Evolutionary conservation across 2,329 filamentous ascomycete genomes (phyloP), one percentile per base, ranked within the genome.

Genomic region (Trichoderma sp.): DNA sequence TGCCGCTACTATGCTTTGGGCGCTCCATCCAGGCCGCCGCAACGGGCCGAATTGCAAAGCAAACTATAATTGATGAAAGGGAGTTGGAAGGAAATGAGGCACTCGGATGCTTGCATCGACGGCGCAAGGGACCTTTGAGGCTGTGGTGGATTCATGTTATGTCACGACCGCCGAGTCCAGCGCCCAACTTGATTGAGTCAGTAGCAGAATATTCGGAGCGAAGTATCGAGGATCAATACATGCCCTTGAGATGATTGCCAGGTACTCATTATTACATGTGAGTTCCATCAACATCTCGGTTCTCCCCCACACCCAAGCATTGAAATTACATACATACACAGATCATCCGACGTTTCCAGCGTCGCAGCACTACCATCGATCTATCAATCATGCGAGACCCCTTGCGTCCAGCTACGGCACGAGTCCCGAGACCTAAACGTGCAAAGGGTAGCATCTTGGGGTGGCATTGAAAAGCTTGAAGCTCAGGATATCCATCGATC

Each of bases 341-440:
- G 30, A 39, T 39, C 63, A 66, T 66, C 63, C n/a, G 63, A 66
- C 64, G 14, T 21, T 8, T 5, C 9, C 64, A 58, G 64, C 64
- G 64, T 67, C 24, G 51, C 32, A 67, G 64, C 51, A 67, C 64
- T 58, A 39, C 51, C 36, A 30, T 67, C 64, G 64, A 67, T 67
- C 51, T 43, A 28, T 30, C 28, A 43, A 43, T 43, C 51, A 67
- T 56, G 24, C 51, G 51, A 67, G 47, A 53, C n/a, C 63, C 63
- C 63, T 66, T 66, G 32, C 63, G 21, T 66, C 32, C 47, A 66
- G 63, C 63, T 63, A 39, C 60, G 60, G 34, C 34, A 36, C 21
- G 1, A 5, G 7, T 28, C 14, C 60, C 60, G 34, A 43, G 60
- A 26, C 15, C 57, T 15, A 51, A 64, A 51, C 28, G 61, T 63